Percentiles rank a stretch among this genome's conserved stretches.
These are phyloP conservation scores for Maudiozyma saulgeensis DNA, from an alignment of 805 yeast genomes.

Conservation along the genomic window DNA sequence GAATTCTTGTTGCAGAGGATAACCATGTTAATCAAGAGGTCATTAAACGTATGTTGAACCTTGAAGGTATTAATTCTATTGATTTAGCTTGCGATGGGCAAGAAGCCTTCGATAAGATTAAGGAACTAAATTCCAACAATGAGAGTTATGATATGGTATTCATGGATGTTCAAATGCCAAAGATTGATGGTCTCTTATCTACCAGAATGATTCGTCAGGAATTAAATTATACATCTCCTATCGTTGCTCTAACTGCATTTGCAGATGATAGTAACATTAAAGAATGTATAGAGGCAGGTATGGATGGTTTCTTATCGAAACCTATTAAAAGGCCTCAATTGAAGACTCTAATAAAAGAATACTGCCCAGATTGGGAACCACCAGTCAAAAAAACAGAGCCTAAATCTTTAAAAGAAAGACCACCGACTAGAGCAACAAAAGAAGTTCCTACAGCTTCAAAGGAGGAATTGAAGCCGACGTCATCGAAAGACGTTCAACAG, in stretches of 20 bases:
- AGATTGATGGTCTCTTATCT: conserved; percentile 79
- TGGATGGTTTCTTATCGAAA: conserved; percentile 84
- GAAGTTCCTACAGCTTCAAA: background rate
- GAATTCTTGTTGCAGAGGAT: conserved; percentile 86
- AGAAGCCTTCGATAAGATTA: conserved; percentile 69
- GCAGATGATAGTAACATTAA: conserved; percentile 86
- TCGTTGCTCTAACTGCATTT: conserved; percentile 90
- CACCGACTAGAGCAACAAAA: no score
- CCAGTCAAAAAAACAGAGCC: conserved; percentile 2
- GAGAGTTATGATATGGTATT: conserved; percentile 61
- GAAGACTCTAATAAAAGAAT: conserved; percentile 40
- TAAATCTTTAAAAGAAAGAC: background rate
- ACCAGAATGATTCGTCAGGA: conserved; percentile 63
- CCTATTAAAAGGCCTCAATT: conserved; percentile 72
- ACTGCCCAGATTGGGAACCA: conserved; percentile 12
- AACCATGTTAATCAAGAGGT: conserved; percentile 92
- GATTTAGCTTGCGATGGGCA: conserved; percentile 83
- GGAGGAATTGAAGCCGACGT: background rate
- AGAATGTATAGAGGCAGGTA: conserved; percentile 81
- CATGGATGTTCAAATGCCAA: conserved; percentile 98
- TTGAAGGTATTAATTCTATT: conserved; percentile 70
- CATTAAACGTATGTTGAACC: conserved; percentile 71
- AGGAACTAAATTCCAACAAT: conserved; percentile 34
- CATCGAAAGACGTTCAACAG: background rate
- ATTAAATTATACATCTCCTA: conserved; percentile 55